A percentile compares a stretch with the other conserved stretches of the same genome.
These are phyloP conservation scores for Mycena haematopus DNA, from an alignment of 768 basidiomycete genomes.

Conservation along the genomic window DNA sequence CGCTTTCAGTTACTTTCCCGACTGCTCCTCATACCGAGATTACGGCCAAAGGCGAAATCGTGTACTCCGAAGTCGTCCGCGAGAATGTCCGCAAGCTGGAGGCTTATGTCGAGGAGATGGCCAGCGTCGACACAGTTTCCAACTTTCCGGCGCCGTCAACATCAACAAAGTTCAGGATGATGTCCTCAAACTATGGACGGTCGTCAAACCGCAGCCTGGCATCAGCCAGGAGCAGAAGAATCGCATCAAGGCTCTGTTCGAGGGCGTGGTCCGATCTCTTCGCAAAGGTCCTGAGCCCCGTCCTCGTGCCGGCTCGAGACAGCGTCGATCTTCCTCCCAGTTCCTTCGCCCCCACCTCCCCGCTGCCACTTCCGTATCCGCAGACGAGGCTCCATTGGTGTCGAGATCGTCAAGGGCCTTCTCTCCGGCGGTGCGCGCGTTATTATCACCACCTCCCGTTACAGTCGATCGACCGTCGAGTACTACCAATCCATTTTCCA, in stretches of 20 bases:
- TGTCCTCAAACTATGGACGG: conserved; percentile 94
- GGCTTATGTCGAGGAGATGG: no score
- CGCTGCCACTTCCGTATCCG: conserved; percentile 70
- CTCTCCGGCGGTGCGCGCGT: no score
- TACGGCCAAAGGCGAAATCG: conserved; percentile 92
- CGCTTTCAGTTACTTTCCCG: conserved; percentile 88
- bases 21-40: conserved; percentile 97
- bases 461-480: conserved; percentile 93
- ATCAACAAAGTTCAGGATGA: conserved; percentile 99
- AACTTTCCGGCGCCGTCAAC: no score
- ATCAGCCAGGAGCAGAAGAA: conserved; percentile 97
- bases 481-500: conserved; percentile 99
- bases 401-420: conserved; percentile 96
- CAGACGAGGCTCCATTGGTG: conserved; percentile 98
- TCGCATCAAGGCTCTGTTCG: conserved; percentile 92
- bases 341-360: conserved; percentile 94
- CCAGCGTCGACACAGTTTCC: no score
- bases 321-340: conserved; percentile 91
- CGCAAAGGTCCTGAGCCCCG: conserved; percentile 75
- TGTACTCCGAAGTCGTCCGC: no score
- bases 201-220: conserved; percentile 96
- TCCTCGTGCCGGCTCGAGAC: conserved; percentile 62
- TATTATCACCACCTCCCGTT: conserved; percentile 97
- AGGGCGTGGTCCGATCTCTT: conserved; percentile 94
- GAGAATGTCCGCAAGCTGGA: no score